phyloP scores from a whole-genome alignment of 176 grass and related monocot species.

The Aegilops sharonensis region DNA sequence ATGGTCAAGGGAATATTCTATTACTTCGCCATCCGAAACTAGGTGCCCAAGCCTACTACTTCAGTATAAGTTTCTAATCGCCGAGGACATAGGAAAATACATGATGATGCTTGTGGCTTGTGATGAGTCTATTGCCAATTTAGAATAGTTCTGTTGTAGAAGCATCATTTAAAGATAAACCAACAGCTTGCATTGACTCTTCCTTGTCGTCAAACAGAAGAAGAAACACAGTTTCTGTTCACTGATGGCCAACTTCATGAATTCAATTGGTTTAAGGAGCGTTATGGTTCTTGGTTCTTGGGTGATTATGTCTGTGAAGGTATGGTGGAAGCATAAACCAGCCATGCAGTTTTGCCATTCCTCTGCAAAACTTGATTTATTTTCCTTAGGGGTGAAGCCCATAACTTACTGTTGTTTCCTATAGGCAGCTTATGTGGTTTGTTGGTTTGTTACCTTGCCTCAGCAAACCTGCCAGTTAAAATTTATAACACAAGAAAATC shows the following conservation, averaged over 20 bases:
- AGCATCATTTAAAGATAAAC: background rate
- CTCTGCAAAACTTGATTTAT: background rate
- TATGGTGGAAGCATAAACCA: constrained; percentile 22
- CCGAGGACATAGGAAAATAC: background rate
- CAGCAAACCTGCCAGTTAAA: background rate
- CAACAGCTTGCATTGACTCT: background rate
- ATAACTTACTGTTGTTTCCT: background rate
- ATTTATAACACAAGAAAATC: background rate
- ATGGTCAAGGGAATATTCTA: constrained; percentile 46
- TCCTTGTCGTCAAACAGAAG: constrained; percentile 48
- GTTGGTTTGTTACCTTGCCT: background rate
- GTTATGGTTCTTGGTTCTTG: constrained; percentile 88
- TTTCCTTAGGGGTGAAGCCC: background rate
- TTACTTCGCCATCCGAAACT: constrained; percentile 77
- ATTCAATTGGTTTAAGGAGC: constrained; percentile 92
- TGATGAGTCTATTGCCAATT: background rate
- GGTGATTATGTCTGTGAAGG: constrained; percentile 94
- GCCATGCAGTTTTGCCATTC: background rate
- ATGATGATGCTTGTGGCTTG: constrained; percentile 6
- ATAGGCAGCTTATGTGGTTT: background rate
- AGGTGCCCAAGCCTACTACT: constrained; percentile 38
- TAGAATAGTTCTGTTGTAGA: background rate
- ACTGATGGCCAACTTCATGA: constrained; percentile 63
- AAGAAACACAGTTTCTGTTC: constrained; percentile 60
- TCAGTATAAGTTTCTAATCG: background rate